Percentiles rank a stretch among this genome's conserved stretches.
Conservation (phyloP, 805 yeast genomes). For the Ogataea minuta region DNA sequence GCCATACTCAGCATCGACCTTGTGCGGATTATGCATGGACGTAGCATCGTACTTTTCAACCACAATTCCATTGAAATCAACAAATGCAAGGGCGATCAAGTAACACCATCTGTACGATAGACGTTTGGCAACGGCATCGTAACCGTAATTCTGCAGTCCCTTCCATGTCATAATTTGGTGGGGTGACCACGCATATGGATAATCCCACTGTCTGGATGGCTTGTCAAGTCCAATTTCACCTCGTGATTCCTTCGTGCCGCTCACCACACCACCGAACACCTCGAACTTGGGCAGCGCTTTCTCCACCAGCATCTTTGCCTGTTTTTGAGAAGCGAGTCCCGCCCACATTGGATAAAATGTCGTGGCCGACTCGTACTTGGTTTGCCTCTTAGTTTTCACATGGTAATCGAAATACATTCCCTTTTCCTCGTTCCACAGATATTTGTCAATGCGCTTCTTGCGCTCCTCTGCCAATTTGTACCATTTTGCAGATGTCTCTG, state of each 20-base stretch:
- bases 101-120: constrained; percentile 85
- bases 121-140: constrained; percentile 59
- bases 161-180: constrained; percentile 95
- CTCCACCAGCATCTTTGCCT: constrained; percentile 61
- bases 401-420: constrained; percentile 86
- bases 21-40: constrained; percentile 77
- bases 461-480: constrained; percentile 52
- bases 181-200: constrained; percentile 98
- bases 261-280: constrained; percentile 82
- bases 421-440: constrained; percentile 79
- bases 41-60: constrained; percentile 95
- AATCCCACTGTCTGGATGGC: constrained; percentile 98
- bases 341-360: constrained; percentile 94
- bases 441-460: constrained; percentile 54
- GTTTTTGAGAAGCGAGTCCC: constrained; percentile 59
- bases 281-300: constrained; percentile 69
- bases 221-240: constrained; percentile 66
- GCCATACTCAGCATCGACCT: constrained; percentile 94
- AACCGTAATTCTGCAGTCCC: constrained; percentile 76
- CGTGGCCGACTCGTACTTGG: constrained; percentile 80
- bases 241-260: constrained; percentile 74
- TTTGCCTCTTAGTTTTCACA: constrained; percentile 51
- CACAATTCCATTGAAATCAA: constrained; percentile 89
- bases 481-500: constrained; percentile 57
- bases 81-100: constrained; percentile 85